Percentiles rank a stretch among this genome's conserved stretches.
Conservation (phyloP, 2,329 filamentous ascomycete species). For the Sodiomyces alkalinus region DNA sequence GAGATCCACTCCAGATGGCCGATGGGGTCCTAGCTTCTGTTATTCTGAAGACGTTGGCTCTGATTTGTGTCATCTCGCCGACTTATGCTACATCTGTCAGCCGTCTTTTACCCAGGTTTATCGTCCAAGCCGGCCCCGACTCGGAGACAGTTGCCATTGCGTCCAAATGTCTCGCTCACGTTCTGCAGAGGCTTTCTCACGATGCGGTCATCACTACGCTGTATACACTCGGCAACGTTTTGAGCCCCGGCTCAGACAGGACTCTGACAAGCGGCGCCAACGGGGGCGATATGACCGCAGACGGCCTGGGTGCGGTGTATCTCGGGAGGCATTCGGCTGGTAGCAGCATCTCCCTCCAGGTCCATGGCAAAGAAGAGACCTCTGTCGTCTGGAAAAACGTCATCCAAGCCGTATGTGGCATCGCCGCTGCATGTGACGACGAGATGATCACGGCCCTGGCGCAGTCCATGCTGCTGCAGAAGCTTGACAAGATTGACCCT, state of each 20-base stretch:
- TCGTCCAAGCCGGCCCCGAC: constrained; percentile 67
- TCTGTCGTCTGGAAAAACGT: constrained; percentile 68
- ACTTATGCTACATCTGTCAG: constrained; percentile 61
- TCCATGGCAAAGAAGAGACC: constrained; percentile 64
- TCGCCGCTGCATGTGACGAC: constrained; percentile 68
- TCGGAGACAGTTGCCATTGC: constrained; percentile 58
- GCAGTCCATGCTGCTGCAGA: constrained; percentile 92
- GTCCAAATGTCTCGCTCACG: constrained; percentile 69
- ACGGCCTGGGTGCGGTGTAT: constrained; percentile 31
- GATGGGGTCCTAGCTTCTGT: constrained; percentile 63
- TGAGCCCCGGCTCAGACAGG: constrained; percentile 55
- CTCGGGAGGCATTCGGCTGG: constrained; percentile 44
- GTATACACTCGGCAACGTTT: constrained; percentile 89
- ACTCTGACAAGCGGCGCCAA: constrained; percentile 40
- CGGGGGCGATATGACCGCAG: constrained; percentile 21
- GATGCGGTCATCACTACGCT: constrained; percentile 90
- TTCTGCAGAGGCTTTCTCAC: constrained; percentile 70
- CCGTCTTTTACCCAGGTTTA: constrained; percentile 67
- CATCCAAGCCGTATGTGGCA: constrained; percentile 89
- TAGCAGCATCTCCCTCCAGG: constrained; percentile 65
- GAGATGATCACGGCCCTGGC: constrained; percentile 87
- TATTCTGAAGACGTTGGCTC: constrained; percentile 66
- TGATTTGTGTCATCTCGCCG: constrained; percentile 63
- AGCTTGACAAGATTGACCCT: constrained; percentile 71
- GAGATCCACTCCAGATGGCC: constrained; percentile 68